Base-by-base conservation (phyloP, 768 basidiomycete species). In the Artomyces pyxidatus region DNA sequence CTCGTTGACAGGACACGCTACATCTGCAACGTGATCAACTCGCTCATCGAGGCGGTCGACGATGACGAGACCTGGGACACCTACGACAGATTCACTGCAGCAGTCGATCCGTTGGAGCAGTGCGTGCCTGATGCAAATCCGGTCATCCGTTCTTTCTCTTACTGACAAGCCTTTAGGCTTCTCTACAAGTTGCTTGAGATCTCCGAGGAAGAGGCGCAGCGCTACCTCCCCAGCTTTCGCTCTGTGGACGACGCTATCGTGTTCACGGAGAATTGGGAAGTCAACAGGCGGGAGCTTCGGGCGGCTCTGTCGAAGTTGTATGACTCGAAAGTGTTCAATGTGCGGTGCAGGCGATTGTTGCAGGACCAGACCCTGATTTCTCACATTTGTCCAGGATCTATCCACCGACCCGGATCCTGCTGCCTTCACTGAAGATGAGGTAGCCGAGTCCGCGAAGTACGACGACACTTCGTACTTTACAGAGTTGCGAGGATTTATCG, bases 41-140 rank as follows among this genome's bases (percentile, higher is more conserved):
- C 22, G 37, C 49, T 47, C 39, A 56, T 59, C 29, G 21, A n/a
- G 16, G 28, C 29, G 16, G 58, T 58, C 19, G 46, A 58, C 26
- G 19, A 3, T 11, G 49, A 30, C 4, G 3, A 8, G 16, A 27
- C 16, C 0, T 58, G 57, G 57, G 37, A 32, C 14, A 58, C 35
- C 52, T 58, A 45, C 30, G 44, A 51, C 21, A 58, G 49, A 22
- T 58, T 44, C 29, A 48, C 56, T 4, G 12, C 11, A 12, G 57
- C 57, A 16, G 51, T 58, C 27, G 56, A 54, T 14, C 57, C 57
- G 14, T 32, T 58, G 6, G 57, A 58, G n/a, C 35, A 54, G 57
- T 58, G 27, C 26, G 51, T 40, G 10, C 17, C 3, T 11, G 37
- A 22, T 22, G 5, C 37, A 12, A 27, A 17, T 11, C n/a, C n/a